A percentile compares a stretch with the other conserved stretches of the same genome.
Evolutionary conservation across 768 basidiomycete genomes (phyloP).

Genomic region (Dendrothele bispora): DNA sequence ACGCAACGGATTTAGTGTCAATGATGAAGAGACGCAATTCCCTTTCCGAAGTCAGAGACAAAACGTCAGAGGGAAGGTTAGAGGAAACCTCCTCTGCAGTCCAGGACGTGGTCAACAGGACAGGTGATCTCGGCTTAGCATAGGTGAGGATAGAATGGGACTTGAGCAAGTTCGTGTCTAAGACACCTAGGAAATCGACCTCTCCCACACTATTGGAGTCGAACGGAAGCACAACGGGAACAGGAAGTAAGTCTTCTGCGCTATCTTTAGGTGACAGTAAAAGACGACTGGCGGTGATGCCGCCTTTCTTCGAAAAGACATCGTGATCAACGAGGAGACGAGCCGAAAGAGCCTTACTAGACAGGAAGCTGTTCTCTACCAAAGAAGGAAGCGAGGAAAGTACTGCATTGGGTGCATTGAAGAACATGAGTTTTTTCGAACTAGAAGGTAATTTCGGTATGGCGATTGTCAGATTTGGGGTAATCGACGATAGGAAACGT

Average conservation of each 20-base stretch:
- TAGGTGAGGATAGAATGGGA: conserved; percentile 70
- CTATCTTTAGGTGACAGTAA: conserved; percentile 54
- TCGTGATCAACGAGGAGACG: conserved; percentile 73
- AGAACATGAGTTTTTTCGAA: conserved; percentile 64
- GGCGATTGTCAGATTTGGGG: conserved; percentile 24
- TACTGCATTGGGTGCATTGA: conserved; percentile 58
- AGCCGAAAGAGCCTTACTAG: conserved; percentile 48
- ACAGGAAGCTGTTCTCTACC: conserved; percentile 59
- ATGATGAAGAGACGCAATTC: conserved; percentile 59
- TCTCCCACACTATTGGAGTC: conserved; percentile 42
- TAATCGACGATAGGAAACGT: conserved; percentile 20
- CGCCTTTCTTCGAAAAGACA: conserved; percentile 71
- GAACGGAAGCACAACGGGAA: conserved; percentile 60
- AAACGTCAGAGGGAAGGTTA: conserved; percentile 58
- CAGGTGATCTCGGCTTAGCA: conserved; percentile 63
- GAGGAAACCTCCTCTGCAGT: conserved; percentile 67
- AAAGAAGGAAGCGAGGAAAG: conserved; percentile 55
- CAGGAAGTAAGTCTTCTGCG: conserved; percentile 42
- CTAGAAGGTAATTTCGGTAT: conserved; percentile 48
- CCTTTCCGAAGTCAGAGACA: conserved; percentile 47
- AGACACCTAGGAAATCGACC: conserved; percentile 71
- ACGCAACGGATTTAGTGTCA: conserved; percentile 55
- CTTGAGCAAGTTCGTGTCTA: conserved; percentile 78
- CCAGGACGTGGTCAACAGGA: conserved; percentile 80
- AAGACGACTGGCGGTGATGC: conserved; percentile 67